A percentile compares a stretch with the other conserved stretches of the same genome.
phyloP scores from a whole-genome alignment of 352 stramenopile genomes.

The Phytopythium boreale region DNA sequence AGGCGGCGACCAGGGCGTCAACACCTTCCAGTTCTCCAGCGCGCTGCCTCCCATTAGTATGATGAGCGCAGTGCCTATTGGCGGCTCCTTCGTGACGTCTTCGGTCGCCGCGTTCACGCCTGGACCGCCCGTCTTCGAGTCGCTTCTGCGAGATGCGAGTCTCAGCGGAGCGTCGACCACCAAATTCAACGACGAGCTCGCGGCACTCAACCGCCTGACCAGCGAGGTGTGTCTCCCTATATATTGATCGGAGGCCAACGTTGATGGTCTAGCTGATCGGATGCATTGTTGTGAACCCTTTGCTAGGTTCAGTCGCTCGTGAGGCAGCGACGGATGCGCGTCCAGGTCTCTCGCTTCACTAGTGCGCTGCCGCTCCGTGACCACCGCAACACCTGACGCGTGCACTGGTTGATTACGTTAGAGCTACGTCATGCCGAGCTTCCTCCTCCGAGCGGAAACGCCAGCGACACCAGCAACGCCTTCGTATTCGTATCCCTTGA shows the following conservation, averaged over 20 bases:
- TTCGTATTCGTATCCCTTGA: not conserved
- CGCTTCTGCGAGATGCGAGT: slow-evolving; percentile 35
- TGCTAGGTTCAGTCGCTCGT: slow-evolving; percentile 14
- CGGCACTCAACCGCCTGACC: slow-evolving; percentile 31
- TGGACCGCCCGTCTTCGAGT: slow-evolving; percentile 48
- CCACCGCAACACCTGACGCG: not conserved
- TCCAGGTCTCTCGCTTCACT: slow-evolving; percentile 11
- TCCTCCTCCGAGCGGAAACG: slow-evolving; percentile 23
- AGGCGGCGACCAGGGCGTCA: not conserved
- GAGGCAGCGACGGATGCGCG: slow-evolving; percentile 11
- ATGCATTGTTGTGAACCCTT: not conserved
- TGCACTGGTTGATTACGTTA: not conserved
- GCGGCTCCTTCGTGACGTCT: not conserved
- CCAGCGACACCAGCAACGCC: not conserved
- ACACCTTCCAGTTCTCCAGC: not conserved
- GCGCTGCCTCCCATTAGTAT: not conserved
- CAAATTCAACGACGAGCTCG: slow-evolving; percentile 39
- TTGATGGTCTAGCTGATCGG: not conserved
- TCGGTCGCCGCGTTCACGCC: slow-evolving; percentile 27
- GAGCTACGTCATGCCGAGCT: slow-evolving; percentile 36
- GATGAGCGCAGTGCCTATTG: not conserved
- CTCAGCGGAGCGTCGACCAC: slow-evolving; percentile 16
- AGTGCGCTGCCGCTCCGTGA: too few relatives aligned
- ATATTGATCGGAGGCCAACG: not conserved
- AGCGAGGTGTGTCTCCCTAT: slow-evolving; percentile 19